Base-by-base conservation (phyloP, 306 rosid genomes). In the Quercus variabilis region DNA sequence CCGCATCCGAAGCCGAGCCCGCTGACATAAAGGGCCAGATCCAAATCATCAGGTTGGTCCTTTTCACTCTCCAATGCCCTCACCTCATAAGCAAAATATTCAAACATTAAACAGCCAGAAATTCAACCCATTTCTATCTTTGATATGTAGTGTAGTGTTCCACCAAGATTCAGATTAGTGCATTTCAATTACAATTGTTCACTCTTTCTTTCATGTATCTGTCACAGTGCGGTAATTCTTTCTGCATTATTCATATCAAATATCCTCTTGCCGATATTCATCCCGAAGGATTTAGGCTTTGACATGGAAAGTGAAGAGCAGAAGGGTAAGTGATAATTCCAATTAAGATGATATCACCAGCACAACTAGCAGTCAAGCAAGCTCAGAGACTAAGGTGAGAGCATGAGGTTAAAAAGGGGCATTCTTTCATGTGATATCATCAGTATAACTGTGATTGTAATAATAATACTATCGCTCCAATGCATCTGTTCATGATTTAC, bases 181-280 rank as follows among this genome's bases (percentile, higher is more conserved):
- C 51, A 3, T 67, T 9, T 67, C 71, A 67, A 67, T n/a, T n/a
- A 46, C 26, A 4, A 43, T 51, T 67, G 19, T 64, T 68, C 49
- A 80, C 41, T 3, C 5, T 20, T 30, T 71, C 11, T 70, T 78
- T 55, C 3, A 14, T 78, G 8, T 73, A 13, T 82, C 46, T 7
- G 46, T 38, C 38, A 69, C 90, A 92, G 94, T 78, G 92, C 73
- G 38, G 67, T 85, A 76, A 90, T 89, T 70, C 58, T 90, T 11
- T 23, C 69, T 9, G 10, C 79, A 5, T 92, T 87, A 65, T 74
- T 81, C 76, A 15, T 86, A 49, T 63, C 90, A 6, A 87, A 92
- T 74, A 89, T 89, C 75, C 9, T 86, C 3, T 90, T 89, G 79
- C 92, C 97, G 11, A 75, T 80, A 13, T 38, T 90, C 60, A 31